Base-by-base conservation (phyloP, 2,329 filamentous ascomycete genomes). In the Talaromyces marneffei region DNA sequence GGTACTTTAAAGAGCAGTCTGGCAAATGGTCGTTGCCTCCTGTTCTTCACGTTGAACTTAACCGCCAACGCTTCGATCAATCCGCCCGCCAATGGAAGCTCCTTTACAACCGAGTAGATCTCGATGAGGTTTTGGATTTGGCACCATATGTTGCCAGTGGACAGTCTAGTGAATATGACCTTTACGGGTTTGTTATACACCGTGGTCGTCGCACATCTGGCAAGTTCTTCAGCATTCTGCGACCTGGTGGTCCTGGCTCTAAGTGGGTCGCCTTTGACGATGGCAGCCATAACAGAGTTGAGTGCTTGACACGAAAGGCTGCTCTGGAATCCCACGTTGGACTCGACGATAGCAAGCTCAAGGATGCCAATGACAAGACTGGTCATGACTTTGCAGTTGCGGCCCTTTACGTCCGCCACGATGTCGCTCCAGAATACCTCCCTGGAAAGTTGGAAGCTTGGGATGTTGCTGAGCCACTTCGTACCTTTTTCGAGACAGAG, bases 141-240 rank as follows among this genome's bases (percentile, higher is more conserved):
- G 68, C 71, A 0, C 66, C 70, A 4, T 73, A 69, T 61, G 69
- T 73, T 2, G 62, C 70, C 18, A 70, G 75, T 33, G 69, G 65
- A 1, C 67, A 75, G 27, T 75, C 69, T 8, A 74, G 73, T 12
- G 69, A 75, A 10, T 87, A 86, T 67, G 80, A 79, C 1, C 77
- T 87, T 0, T 87, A 84, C 64, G 83, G 83, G 2, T 83, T 86
- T 64, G 74, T 86, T 33, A 82, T 85, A 2, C 85, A 87, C 67
- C 81, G 80, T 63, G 84, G 83, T 27, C 79, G 79, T 46, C 79
- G 86, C 16, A 81, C 81, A 20, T 86, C 83, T 4, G 80, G 80
- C 53, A 78, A 82, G 39, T 87, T 85, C 72, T 83, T 84, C 65
- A 80, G 82, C n/a, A 80, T 86, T 35, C 71, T 87, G 53, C 79